These are phyloP conservation scores for Rosellinia necatrix DNA, from an alignment of 2,329 filamentous ascomycete species.

Conservation along the genomic window DNA sequence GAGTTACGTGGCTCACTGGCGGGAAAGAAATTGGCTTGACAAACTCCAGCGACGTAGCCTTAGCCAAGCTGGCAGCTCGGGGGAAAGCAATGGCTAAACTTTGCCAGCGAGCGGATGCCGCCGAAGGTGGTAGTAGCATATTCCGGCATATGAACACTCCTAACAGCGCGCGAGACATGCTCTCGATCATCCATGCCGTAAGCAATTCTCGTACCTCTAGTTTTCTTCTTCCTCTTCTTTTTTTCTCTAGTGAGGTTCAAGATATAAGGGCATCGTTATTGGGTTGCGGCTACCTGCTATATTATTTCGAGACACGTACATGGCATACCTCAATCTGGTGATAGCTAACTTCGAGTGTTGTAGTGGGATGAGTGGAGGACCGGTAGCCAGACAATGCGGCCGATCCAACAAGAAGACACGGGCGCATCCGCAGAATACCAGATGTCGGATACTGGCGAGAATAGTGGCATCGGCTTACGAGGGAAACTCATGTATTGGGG, in stretches of 20 bases:
- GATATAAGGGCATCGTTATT: too few relatives aligned
- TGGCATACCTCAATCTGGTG: too few relatives aligned
- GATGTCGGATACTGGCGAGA: constrained; percentile 13
- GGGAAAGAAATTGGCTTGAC: constrained; percentile 42
- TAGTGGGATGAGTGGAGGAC: constrained; percentile 45
- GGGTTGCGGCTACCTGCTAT: too few relatives aligned
- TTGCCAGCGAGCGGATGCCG: constrained; percentile 39
- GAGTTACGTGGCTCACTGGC: constrained; percentile 41
- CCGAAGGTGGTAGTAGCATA: constrained; percentile 39
- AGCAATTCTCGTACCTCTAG: too few relatives aligned
- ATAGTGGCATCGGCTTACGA: constrained; percentile 27
- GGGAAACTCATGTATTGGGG: constrained; percentile 47
- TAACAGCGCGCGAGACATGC: constrained; percentile 47
- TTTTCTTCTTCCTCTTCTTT: too few relatives aligned
- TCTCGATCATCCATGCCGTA: constrained; percentile 47
- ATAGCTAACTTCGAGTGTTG: too few relatives aligned
- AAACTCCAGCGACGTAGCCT: constrained; percentile 43
- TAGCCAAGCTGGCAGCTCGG: constrained; percentile 37
- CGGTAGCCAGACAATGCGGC: constrained; percentile 19
- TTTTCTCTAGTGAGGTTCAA: too few relatives aligned
- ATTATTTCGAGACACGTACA: too few relatives aligned
- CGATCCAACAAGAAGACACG: constrained; percentile 16
- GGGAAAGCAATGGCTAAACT: constrained; percentile 40
- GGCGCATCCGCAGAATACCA: constrained; percentile 7
- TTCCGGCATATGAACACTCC: constrained; percentile 42